Conservation (phyloP, 2,329 filamentous ascomycete genomes). For the Didymella keratinophila region DNA sequence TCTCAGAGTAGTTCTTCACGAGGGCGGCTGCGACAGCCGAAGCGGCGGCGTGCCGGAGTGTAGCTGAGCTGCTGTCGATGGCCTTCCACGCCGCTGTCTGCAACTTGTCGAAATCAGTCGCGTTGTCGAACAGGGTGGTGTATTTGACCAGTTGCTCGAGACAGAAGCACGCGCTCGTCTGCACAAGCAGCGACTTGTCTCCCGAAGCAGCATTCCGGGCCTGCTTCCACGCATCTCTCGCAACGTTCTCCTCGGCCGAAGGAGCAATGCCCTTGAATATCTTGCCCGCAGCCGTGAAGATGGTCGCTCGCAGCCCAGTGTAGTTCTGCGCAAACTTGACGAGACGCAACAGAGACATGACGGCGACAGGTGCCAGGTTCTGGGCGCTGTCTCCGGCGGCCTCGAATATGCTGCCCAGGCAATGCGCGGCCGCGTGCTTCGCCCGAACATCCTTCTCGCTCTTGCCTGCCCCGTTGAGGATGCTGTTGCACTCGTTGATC, state of each 20-base stretch:
- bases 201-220: conserved; percentile 75
- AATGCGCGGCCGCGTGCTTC: conserved; percentile 87
- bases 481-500: conserved; percentile 82
- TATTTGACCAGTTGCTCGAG: conserved; percentile 74
- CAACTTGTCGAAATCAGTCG: conserved; percentile 87
- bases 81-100: conserved; percentile 84
- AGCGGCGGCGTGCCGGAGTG: conserved; percentile 84
- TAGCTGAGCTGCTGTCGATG: conserved; percentile 77
- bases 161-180: conserved; percentile 80
- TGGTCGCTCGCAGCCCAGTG: conserved; percentile 80
- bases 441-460: conserved; percentile 77
- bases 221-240: conserved; percentile 94
- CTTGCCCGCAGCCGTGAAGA: conserved; percentile 78
- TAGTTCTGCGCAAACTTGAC: conserved; percentile 81
- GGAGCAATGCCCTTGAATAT: conserved; percentile 76
- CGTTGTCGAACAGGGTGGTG: conserved; percentile 86
- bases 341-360: conserved; percentile 75
- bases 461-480: conserved; percentile 75
- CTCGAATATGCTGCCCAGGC: conserved; percentile 86
- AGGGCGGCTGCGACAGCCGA: conserved; percentile 85
- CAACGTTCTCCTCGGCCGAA: conserved; percentile 82
- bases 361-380: conserved; percentile 78
- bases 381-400: conserved; percentile 94
- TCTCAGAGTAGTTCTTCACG: conserved; percentile 79
- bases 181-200: conserved; percentile 85